Conservation (phyloP, 257 asterid species). For the Gentiana straminea region DNA sequence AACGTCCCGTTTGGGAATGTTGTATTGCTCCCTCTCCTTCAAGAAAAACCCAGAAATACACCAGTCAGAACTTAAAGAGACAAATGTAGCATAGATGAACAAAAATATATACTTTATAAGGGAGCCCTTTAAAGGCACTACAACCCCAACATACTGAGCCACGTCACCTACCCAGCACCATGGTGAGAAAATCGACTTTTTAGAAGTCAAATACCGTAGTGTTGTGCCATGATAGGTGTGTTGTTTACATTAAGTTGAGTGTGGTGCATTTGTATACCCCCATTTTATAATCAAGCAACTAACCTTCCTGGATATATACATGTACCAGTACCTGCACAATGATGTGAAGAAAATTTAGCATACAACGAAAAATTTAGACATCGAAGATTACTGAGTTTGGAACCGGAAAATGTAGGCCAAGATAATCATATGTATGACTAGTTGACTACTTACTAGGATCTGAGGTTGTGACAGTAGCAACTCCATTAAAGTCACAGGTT, state of each 20-base stretch:
- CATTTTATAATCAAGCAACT: slow-evolving; percentile 1
- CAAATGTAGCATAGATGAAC: not conserved
- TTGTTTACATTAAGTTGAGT: too few relatives aligned
- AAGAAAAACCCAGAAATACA: slow-evolving; percentile 9
- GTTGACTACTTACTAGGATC: slow-evolving; percentile 65
- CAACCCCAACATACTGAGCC: too few relatives aligned
- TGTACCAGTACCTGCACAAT: slow-evolving; percentile 58
- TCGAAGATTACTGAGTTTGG: too few relatives aligned
- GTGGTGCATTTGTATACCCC: not conserved
- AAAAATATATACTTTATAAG: not conserved
- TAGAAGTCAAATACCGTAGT: too few relatives aligned
- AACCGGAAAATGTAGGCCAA: not conserved
- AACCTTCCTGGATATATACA: slow-evolving; percentile 87
- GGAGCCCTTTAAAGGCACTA: too few relatives aligned
- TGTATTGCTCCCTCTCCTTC: slow-evolving; percentile 58
- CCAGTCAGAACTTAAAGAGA: slow-evolving; percentile 2
- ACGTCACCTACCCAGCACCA: too few relatives aligned
- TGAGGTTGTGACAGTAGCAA: slow-evolving; percentile 62
- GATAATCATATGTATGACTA: slow-evolving; percentile 1
- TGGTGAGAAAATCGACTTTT: too few relatives aligned
- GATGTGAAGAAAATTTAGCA: slow-evolving; percentile 3
- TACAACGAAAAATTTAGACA: not conserved
- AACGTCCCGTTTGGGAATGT: slow-evolving; percentile 52
- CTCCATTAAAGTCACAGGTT: slow-evolving; percentile 82
- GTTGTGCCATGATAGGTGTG: too few relatives aligned